Percentiles rank a stretch among this genome's conserved stretches.
Evolutionary conservation across 1,284 basidiomycete genomes (phyloP).

Genomic region (Pseudozyma hubeiensis): DNA sequence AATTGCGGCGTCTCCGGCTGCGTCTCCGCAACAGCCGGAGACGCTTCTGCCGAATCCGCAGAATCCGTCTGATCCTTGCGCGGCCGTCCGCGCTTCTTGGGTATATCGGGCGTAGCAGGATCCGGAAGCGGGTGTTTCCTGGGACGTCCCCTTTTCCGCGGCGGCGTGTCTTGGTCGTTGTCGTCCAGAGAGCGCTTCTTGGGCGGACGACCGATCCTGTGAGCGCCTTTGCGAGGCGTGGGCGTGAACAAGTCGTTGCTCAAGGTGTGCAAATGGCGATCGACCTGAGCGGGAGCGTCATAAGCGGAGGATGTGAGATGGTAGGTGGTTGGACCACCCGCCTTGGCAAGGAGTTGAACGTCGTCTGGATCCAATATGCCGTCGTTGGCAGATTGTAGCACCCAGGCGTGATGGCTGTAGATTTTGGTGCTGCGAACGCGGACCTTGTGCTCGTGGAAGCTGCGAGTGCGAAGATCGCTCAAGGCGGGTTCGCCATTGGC

Average conservation of each 20-base stretch:
- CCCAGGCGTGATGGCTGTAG: conserved; percentile 49
- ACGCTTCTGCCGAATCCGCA: conserved; percentile 4
- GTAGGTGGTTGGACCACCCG: conserved; percentile 30
- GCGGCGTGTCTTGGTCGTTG: conserved; percentile 2
- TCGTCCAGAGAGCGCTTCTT: conserved; percentile 17
- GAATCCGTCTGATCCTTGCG: conserved; percentile 18
- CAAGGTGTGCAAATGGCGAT: not conserved
- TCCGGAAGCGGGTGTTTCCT: conserved; percentile 8
- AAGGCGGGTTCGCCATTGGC: conserved; percentile 33
- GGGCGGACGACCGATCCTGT: conserved; percentile 16
- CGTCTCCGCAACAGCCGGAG: not conserved
- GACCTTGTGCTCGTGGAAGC: conserved; percentile 41
- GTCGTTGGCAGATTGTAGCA: conserved; percentile 43
- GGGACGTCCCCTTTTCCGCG: conserved; percentile 19
- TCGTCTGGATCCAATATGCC: conserved; percentile 35
- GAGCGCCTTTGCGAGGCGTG: conserved; percentile 7
- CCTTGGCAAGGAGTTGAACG: conserved; percentile 18
- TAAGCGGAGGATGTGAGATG: conserved; percentile 22
- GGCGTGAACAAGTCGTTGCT: conserved; percentile 24
- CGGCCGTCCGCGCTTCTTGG: conserved; percentile 20
- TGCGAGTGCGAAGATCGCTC: conserved; percentile 31
- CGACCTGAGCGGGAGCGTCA: conserved; percentile 14
- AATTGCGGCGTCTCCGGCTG: not conserved
- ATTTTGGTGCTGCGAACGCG: conserved; percentile 37
- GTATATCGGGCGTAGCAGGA: conserved; percentile 4